These are phyloP conservation scores for Sporothrix dimorphospora DNA, from an alignment of 2,329 filamentous ascomycete species.

Conservation along the genomic window DNA sequence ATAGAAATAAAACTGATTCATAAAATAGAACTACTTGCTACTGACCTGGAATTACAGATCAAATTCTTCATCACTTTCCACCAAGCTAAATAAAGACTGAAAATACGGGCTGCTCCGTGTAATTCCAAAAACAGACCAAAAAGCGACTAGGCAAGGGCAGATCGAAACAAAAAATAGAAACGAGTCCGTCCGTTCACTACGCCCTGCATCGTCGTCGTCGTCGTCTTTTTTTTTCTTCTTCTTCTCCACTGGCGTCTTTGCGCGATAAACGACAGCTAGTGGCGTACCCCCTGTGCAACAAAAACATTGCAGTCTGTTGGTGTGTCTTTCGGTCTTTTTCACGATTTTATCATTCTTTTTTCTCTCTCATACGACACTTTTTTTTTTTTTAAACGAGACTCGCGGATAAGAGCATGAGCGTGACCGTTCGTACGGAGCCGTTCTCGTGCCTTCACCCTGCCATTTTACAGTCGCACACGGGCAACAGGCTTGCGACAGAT, in stretches of 20 bases:
- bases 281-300: background rate
- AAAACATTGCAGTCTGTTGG: background rate
- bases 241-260: background rate
- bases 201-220: background rate
- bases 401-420: background rate
- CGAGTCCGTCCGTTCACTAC: background rate
- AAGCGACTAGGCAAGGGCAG: background rate
- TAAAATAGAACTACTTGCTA: background rate
- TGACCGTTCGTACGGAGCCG: background rate
- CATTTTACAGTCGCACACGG: slow-evolving; percentile 9
- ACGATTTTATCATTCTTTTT: background rate
- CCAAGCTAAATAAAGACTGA: background rate
- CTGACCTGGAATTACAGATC: background rate
- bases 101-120: background rate
- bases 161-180: slow-evolving; percentile 17
- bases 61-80: background rate
- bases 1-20: background rate
- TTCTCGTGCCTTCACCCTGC: slow-evolving; percentile 12
- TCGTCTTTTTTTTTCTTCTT: background rate
- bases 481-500: slow-evolving; percentile 5
- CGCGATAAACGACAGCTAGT: background rate
- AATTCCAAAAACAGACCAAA: background rate
- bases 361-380: background rate
- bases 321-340: background rate
- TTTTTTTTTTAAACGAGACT: background rate